Percentiles rank a stretch among this genome's conserved stretches.
Conservation (phyloP, 169 alveolate species). For the Cryptosporidium bovis region DNA sequence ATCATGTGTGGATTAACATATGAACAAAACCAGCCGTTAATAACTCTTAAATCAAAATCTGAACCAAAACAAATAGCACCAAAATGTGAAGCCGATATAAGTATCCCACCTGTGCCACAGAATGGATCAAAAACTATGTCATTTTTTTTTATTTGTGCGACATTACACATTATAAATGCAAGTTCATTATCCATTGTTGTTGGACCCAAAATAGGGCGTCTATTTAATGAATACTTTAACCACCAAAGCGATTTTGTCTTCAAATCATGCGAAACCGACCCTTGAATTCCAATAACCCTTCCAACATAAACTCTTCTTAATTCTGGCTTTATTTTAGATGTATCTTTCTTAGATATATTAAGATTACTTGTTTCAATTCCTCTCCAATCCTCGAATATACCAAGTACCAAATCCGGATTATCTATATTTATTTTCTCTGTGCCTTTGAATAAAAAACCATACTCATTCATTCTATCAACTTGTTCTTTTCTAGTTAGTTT, state of each 20-base stretch:
- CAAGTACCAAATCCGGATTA: slow-evolving; percentile 18
- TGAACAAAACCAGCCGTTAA: slow-evolving; percentile 87
- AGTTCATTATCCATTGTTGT: slow-evolving; percentile 95
- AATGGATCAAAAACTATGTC: slow-evolving; percentile 94
- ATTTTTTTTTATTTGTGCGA: slow-evolving; percentile 84
- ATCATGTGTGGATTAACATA: slow-evolving; percentile 83
- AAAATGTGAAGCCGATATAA: slow-evolving; percentile 90
- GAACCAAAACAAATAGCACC: slow-evolving; percentile 93
- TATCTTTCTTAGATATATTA: slow-evolving; percentile 31
- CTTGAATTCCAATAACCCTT: slow-evolving; percentile 37
- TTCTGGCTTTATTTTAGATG: background rate
- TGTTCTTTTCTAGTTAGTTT: slow-evolving; percentile 49
- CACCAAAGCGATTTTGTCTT: slow-evolving; percentile 80
- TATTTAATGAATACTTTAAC: slow-evolving; percentile 88
- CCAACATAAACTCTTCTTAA: slow-evolving; percentile 59
- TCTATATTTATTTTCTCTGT: slow-evolving; percentile 32
- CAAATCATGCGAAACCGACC: background rate
- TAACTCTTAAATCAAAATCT: slow-evolving; percentile 94
- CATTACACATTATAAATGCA: slow-evolving; percentile 95
- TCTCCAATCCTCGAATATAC: slow-evolving; percentile 75
- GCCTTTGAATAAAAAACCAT: slow-evolving; percentile 57
- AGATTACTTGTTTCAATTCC: slow-evolving; percentile 24
- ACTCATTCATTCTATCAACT: slow-evolving; percentile 72
- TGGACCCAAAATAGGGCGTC: slow-evolving; percentile 97
- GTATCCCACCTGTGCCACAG: slow-evolving; percentile 96